Evolutionary conservation across 352 stramenopile species (phyloP), one percentile per base, ranked within the genome.

Genomic region (Thalassiosira livingstoniorum): DNA sequence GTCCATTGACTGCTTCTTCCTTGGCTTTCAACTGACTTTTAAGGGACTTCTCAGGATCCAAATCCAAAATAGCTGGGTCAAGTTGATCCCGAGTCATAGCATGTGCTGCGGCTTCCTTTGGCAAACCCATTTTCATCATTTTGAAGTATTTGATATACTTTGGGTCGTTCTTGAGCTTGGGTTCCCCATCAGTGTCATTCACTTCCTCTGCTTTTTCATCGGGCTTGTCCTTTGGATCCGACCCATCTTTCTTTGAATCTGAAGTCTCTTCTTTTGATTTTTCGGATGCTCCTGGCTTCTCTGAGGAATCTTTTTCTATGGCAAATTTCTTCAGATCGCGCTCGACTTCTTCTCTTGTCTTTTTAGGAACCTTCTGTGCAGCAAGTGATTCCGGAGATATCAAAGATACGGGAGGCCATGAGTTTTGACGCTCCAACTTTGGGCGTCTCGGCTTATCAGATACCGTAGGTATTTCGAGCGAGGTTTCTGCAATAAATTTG

Each of bases 111-210:
- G 89, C 77, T 54, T 82, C 82, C 57, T 90, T 86, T 0, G 86
- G 77, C 11, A 94, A 78, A 2, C 87, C 90, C 54, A 98, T 92
- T 37, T 96, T 92, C 7, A 94, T 61, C 85, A 88, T 90, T 42
- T 84, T 86, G 65, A 87, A 88, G 60, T 90, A 90, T 68, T 90
- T 90, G 13, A 31, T 37, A 63, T 81, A 89, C 0, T 76, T 78
- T 29, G 71, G 67, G 75, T 93, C 70, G 47, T 92, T 75, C 54
- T 89, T 89, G 21, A 85, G 71, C 21, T 71, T 58, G n/a, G 71
- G 63, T n/a, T 78, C 87, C 21, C 51, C 51, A 25, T 80, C 35
- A 2, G 29, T 32, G 35, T 79, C n/a, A n/a, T n/a, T n/a, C n/a
- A n/a, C n/a, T n/a, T n/a, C n/a, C n/a, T n/a, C n/a, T n/a, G n/a